Percentiles rank a stretch among this genome's conserved stretches.
phyloP scores from a whole-genome alignment of 1,284 basidiomycete species.

The Athelia sp. region DNA sequence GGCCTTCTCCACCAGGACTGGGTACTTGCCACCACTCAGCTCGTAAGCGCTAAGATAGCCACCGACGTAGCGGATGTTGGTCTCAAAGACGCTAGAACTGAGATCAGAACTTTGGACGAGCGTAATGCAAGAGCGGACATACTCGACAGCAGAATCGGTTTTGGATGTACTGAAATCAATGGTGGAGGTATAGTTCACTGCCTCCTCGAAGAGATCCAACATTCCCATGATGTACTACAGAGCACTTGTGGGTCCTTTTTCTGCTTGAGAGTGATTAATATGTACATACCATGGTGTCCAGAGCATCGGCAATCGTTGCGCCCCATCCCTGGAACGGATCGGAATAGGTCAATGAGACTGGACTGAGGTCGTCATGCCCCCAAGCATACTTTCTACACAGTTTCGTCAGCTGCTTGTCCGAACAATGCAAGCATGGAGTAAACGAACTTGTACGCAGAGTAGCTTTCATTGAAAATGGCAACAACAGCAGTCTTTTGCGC shows the following conservation, averaged over 20 bases:
- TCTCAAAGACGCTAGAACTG: constrained; percentile 81
- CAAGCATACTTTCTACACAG: constrained; percentile 48
- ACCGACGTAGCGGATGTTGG: constrained; percentile 78
- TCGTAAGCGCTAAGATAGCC: constrained; percentile 80
- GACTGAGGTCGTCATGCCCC: constrained; percentile 60
- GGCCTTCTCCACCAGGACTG: constrained; percentile 56
- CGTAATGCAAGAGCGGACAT: background rate
- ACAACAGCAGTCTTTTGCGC: constrained; percentile 39
- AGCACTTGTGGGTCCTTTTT: no score
- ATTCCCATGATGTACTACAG: constrained; percentile 51
- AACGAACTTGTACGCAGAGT: constrained; percentile 52
- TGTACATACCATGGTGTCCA: constrained; percentile 56
- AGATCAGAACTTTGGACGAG: background rate
- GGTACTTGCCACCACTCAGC: constrained; percentile 57
- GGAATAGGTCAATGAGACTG: constrained; percentile 40
- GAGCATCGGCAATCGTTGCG: constrained; percentile 58
- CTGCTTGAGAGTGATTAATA: constrained; percentile 1
- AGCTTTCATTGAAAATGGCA: constrained; percentile 52
- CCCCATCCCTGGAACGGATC: constrained; percentile 71
- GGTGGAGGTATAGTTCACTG: constrained; percentile 40
- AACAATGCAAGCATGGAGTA: background rate
- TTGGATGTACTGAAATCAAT: constrained; percentile 56
- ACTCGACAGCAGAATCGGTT: constrained; percentile 37
- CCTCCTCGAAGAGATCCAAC: constrained; percentile 49
- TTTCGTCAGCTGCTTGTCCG: background rate